Evolutionary conservation across 23 red algal species (phyloP), one percentile per base, ranked within the genome.

Genomic region (Porphyridium purpureum): DNA sequence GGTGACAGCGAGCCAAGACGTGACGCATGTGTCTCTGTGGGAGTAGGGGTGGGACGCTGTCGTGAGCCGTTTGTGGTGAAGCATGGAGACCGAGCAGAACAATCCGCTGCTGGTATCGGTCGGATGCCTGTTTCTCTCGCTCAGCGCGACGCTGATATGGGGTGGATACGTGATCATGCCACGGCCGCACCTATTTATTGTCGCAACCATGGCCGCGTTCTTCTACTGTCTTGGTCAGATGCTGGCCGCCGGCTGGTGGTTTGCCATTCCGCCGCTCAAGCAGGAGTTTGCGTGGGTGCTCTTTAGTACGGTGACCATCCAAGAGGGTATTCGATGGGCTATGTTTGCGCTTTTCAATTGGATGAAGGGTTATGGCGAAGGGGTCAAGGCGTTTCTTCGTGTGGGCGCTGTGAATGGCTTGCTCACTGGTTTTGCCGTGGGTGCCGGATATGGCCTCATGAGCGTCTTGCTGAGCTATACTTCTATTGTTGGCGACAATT

Each of bases 391-490:
- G 40, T 81, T 81, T 33, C 22, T 81, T 22, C 75, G 75, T 11
- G 63, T 54, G 1, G 75, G 75, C 15, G 61, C 55, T 5, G 55
- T 42, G 17, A 81, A 81, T 40, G 54, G 62, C 4, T 31, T 54
- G 1, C 55, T 67, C 22, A 81, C 75, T 3, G 63, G 75, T 9
- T 58, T 70, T 24, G 63, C 75, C 5, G 62, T 81, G 19, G 75
- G 75, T 14, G 42, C 53, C 14, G 75, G 75, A 15, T 81, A 57
- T 46, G 75, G 50, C 22, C 40, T 81, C 55, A 68, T 81, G 75
- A 52, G 53, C 21, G 55, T 70, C 33, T 33, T 67, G 26, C 46
- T 62, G 21, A 55, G 70, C 27, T 68, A 70, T 28, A 62, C 54
- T 50, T 69, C 75, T 30, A 24, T 69, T 19, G 8, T 81, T 14